Percentiles rank a stretch among this genome's conserved stretches.
Conservation (phyloP, 495 filamentous ascomycete species). For the Xylaria longipes region DNA sequence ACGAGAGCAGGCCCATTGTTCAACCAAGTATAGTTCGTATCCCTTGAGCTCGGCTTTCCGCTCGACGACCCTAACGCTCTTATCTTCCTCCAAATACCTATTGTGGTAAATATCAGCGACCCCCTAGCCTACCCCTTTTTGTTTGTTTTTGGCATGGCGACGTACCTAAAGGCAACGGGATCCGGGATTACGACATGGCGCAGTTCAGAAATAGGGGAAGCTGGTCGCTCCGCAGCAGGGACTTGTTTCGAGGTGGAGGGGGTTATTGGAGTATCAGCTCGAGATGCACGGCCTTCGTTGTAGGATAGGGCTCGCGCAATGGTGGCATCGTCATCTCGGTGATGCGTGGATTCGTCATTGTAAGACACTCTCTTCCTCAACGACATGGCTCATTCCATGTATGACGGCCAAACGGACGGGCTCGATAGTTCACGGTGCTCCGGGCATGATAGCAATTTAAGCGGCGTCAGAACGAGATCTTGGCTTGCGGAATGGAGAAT, state of each 20-base stretch:
- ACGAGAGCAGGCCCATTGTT: conserved; percentile 97
- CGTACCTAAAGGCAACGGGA: conserved; percentile 70
- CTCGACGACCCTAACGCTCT: conserved; percentile 75
- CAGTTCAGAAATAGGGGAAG: conserved; percentile 35
- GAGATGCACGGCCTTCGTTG: conserved; percentile 19
- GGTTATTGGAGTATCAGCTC: conserved; percentile 25
- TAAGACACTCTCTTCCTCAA: conserved; percentile 37
- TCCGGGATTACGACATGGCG: conserved; percentile 72
- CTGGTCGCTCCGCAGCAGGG: conserved; percentile 20
- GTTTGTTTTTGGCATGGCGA: conserved; percentile 2
- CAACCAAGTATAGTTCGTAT: conserved; percentile 93
- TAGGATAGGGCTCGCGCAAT: conserved; percentile 14
- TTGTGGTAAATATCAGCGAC: conserved; percentile 13
- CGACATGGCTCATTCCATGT: conserved; percentile 37
- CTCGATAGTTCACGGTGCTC: conserved; percentile 33
- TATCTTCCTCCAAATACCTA: conserved; percentile 88
- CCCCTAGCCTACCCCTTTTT: no score
- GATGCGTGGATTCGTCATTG: conserved; percentile 29
- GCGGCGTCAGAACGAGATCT: background rate
- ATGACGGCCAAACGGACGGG: conserved; percentile 9
- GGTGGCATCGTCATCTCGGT: conserved; percentile 23
- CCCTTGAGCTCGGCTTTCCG: conserved; percentile 72
- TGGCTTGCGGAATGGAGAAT: background rate
- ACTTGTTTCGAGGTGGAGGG: conserved; percentile 30
- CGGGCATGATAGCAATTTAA: conserved; percentile 26